phyloP scores from a whole-genome alignment of 1,284 basidiomycete genomes.

The Inonotus obliquus region DNA sequence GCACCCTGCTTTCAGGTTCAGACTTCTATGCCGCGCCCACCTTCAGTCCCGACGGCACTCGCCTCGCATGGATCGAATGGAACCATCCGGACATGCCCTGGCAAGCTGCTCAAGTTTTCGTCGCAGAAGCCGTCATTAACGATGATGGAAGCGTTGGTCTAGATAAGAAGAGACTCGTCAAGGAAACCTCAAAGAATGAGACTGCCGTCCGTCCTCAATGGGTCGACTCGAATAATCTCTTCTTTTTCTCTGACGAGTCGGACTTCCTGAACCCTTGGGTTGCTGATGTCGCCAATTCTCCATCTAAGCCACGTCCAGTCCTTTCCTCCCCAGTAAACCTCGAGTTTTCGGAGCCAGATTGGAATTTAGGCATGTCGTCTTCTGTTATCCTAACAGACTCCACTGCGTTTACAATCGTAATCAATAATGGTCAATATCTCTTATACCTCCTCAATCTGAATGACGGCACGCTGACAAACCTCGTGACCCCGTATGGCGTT shows the following conservation, averaged over 20 bases:
- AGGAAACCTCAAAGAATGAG: constrained; percentile 43
- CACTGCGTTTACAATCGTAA: constrained; percentile 41
- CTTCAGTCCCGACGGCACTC: constrained; percentile 65
- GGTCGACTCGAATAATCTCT: constrained; percentile 50
- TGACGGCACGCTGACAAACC: constrained; percentile 27
- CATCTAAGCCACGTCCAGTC: constrained; percentile 32
- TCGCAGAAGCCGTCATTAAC: constrained; percentile 40
- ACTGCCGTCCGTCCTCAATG: constrained; percentile 57
- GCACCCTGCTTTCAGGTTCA: constrained; percentile 44
- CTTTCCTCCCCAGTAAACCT: constrained; percentile 41
- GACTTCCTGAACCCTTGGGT: constrained; percentile 69
- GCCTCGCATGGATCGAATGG: constrained; percentile 71
- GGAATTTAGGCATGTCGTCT: constrained; percentile 48
- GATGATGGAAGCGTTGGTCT: constrained; percentile 26
- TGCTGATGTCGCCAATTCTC: constrained; percentile 20
- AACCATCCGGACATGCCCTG: constrained; percentile 80
- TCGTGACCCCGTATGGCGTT: constrained; percentile 43
- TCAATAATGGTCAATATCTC: constrained; percentile 42
- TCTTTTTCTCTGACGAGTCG: constrained; percentile 64
- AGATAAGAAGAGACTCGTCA: constrained; percentile 35
- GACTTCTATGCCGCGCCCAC: constrained; percentile 64
- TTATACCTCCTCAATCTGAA: constrained; percentile 44
- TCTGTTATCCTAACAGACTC: constrained; percentile 45
- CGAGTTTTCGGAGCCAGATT: constrained; percentile 59
- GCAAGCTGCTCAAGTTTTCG: constrained; percentile 60